These are phyloP conservation scores for Penicillium egyptiacum DNA, from an alignment of 495 filamentous ascomycete genomes.

Conservation along the genomic window DNA sequence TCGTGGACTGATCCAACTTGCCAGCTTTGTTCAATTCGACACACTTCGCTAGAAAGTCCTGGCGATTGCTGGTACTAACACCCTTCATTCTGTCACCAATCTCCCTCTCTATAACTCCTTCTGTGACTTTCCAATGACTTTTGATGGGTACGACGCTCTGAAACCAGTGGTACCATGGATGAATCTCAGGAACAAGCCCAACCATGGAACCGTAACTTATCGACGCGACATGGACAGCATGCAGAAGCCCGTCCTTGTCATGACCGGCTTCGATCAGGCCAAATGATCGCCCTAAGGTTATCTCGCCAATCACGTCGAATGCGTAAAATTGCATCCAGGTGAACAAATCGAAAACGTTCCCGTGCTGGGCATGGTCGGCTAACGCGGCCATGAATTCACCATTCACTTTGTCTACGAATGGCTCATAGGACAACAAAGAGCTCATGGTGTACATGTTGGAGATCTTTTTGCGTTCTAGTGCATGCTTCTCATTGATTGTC, in stretches of 20 bases:
- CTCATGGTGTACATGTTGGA: conserved; percentile 46
- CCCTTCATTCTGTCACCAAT: background rate
- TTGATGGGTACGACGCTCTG: background rate
- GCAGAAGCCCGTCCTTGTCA: background rate
- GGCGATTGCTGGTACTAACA: background rate
- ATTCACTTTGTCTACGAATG: conserved; percentile 45
- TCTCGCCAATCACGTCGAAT: conserved; percentile 56
- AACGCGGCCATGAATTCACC: conserved; percentile 36
- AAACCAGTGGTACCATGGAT: background rate
- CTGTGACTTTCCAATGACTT: background rate
- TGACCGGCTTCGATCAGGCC: background rate
- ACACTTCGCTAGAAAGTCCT: background rate
- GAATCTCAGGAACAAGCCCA: background rate
- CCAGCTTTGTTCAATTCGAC: background rate
- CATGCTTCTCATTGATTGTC: conserved; percentile 21
- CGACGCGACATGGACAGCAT: background rate
- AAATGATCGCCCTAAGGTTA: conserved; percentile 16
- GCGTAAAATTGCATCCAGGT: conserved; percentile 51
- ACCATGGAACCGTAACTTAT: background rate
- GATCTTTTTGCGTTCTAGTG: conserved; percentile 14
- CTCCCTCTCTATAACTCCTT: background rate
- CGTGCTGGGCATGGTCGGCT: conserved; percentile 18
- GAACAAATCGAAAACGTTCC: conserved; percentile 4
- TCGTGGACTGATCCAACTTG: conserved; percentile 45
- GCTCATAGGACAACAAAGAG: conserved; percentile 45